Conservation (phyloP, 179 eudicot species). For the Beta lomatogona region DNA sequence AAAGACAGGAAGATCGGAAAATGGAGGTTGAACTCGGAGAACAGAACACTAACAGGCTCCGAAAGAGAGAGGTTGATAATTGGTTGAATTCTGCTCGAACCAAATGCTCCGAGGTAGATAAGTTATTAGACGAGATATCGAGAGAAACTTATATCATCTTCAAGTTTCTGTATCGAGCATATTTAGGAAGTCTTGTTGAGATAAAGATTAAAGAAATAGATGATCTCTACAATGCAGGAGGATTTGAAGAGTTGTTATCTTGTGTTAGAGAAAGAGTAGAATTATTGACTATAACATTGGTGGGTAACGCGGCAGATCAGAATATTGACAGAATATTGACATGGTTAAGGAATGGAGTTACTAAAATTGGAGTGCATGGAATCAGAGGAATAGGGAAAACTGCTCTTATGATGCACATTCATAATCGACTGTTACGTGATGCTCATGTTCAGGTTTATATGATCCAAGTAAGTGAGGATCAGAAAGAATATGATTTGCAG, state of each 20-base stretch:
- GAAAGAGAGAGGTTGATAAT: slow-evolving; percentile 29
- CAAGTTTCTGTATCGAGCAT: slow-evolving; percentile 16
- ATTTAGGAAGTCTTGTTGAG: slow-evolving; percentile 28
- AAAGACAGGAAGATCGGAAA: slow-evolving; percentile 13
- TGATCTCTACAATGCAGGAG: slow-evolving; percentile 19
- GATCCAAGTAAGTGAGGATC: slow-evolving; percentile 14
- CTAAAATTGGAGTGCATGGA: slow-evolving; percentile 31
- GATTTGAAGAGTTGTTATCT: slow-evolving; percentile 22
- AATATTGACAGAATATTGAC: not conserved
- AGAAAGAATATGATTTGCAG: slow-evolving; percentile 15
- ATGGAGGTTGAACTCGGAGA: slow-evolving; percentile 13
- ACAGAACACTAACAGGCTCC: not conserved
- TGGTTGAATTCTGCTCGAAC: slow-evolving; percentile 20
- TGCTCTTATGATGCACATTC: slow-evolving; percentile 16
- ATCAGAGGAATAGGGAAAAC: slow-evolving; percentile 27
- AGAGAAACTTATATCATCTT: slow-evolving; percentile 9
- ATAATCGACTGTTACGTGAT: slow-evolving; percentile 5
- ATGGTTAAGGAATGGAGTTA: slow-evolving; percentile 23
- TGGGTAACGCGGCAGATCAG: slow-evolving; percentile 17
- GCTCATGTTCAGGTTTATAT: not conserved
- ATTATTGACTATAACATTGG: not conserved
- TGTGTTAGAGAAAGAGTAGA: slow-evolving; percentile 1
- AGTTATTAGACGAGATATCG: not conserved
- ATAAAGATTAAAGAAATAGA: slow-evolving; percentile 19
- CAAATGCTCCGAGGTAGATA: slow-evolving; percentile 15